phyloP scores from a whole-genome alignment of 176 grass and related monocot genomes.

The Carex kokanica region DNA sequence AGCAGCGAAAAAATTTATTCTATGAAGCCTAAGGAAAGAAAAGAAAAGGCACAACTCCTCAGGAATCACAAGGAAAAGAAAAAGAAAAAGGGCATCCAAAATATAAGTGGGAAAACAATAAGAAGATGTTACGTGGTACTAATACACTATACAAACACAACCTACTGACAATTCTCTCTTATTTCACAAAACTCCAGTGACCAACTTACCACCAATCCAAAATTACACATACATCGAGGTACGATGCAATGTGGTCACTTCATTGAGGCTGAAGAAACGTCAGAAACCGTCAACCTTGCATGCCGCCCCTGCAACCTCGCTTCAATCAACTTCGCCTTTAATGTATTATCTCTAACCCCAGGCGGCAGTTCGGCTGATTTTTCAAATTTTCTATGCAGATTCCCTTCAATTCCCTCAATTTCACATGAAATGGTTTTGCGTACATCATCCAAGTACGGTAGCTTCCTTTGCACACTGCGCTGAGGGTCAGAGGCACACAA shows the following conservation, averaged over 20 bases:
- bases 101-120: constrained; percentile 1
- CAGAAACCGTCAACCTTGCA: constrained; percentile 52
- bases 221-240: background rate
- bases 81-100: background rate
- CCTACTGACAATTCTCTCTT: background rate
- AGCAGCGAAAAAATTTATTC: background rate
- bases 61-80: background rate
- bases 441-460: background rate
- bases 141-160: constrained; percentile 18
- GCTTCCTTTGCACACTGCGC: background rate
- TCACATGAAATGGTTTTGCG: constrained; percentile 3
- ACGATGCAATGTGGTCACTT: constrained; percentile 1
- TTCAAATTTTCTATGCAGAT: constrained; percentile 35
- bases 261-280: constrained; percentile 26
- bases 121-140: background rate
- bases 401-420: background rate
- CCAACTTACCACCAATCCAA: background rate
- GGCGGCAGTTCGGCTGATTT: constrained; percentile 30
- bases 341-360: constrained; percentile 44
- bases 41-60: background rate
- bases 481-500: constrained; percentile 26
- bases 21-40: background rate
- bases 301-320: constrained; percentile 88
- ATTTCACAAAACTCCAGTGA: background rate
- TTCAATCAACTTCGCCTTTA: constrained; percentile 84